Percentiles rank a stretch among this genome's conserved stretches.
Conservation (phyloP, 805 yeast species). For the Kodamaea restingae region DNA sequence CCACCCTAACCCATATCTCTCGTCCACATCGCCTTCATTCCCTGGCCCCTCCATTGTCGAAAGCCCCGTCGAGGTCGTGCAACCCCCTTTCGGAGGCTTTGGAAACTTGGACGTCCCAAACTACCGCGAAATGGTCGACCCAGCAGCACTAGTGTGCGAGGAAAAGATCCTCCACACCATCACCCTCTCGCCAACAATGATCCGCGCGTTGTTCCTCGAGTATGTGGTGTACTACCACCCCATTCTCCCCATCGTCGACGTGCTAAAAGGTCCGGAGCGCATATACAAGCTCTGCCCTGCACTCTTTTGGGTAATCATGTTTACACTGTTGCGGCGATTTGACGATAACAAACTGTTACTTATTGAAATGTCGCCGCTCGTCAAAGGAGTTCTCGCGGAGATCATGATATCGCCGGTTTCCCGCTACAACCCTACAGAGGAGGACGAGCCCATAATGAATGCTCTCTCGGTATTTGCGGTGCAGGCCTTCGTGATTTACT, state of each 20-base stretch:
- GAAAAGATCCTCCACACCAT: constrained; percentile 73
- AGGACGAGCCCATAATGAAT: constrained; percentile 77
- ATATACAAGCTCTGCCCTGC: constrained; percentile 80
- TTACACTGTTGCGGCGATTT: constrained; percentile 64
- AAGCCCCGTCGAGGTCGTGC: too few species aligned
- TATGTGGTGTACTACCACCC: constrained; percentile 79
- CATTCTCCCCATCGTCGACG: constrained; percentile 82
- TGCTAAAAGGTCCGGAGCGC: constrained; percentile 74
- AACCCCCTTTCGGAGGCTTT: not conserved
- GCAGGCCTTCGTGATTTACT: constrained; percentile 83
- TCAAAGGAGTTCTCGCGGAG: constrained; percentile 78
- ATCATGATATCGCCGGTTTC: constrained; percentile 88
- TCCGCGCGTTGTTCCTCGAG: constrained; percentile 60
- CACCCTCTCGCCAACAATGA: constrained; percentile 55
- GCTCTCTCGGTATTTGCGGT: constrained; percentile 91
- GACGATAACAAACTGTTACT: constrained; percentile 42
- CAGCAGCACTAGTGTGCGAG: constrained; percentile 45
- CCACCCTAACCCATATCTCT: not conserved
- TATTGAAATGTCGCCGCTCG: constrained; percentile 58
- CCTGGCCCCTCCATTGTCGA: too few species aligned
- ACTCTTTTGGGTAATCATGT: constrained; percentile 89
- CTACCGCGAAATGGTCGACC: constrained; percentile 1
- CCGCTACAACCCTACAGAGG: constrained; percentile 72
- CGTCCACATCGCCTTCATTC: not conserved
- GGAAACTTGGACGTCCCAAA: constrained; percentile 1